Conservation (phyloP, 768 basidiomycete species). For the Hygrophoropsis aurantiaca region DNA sequence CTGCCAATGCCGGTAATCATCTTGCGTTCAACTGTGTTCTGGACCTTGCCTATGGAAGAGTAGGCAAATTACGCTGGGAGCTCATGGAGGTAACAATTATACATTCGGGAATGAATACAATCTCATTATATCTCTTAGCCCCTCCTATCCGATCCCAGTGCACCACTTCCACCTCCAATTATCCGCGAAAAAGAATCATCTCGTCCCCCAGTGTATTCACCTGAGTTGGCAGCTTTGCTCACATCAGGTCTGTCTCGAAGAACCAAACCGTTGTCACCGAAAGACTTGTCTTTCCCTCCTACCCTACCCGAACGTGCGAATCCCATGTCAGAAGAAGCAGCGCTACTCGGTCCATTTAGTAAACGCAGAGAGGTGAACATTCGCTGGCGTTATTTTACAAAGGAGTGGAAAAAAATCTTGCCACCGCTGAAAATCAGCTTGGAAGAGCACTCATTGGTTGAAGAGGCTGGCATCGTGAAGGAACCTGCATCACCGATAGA, state of each 20-base stretch:
- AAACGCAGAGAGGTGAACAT: slow-evolving; percentile 75
- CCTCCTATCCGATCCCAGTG: slow-evolving; percentile 47
- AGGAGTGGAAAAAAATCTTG: slow-evolving; percentile 51
- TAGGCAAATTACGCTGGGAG: slow-evolving; percentile 69
- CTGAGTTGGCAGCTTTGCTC: slow-evolving; percentile 63
- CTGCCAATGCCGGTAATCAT: slow-evolving; percentile 50
- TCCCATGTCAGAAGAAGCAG: slow-evolving; percentile 56
- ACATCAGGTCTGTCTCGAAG: slow-evolving; percentile 46
- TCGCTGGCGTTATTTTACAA: slow-evolving; percentile 62
- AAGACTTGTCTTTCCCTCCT: slow-evolving; percentile 49
- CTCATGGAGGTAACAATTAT: slow-evolving; percentile 54
- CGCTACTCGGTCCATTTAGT: slow-evolving; percentile 63
- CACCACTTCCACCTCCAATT: slow-evolving; percentile 43
- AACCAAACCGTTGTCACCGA: slow-evolving; percentile 42
- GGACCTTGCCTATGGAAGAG: slow-evolving; percentile 73
- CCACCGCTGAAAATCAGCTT: slow-evolving; percentile 60
- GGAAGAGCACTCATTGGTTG: slow-evolving; percentile 11
- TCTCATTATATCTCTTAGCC: slow-evolving; percentile 40
- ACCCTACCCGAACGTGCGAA: slow-evolving; percentile 57
- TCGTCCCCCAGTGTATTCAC: slow-evolving; percentile 64
- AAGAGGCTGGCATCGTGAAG: slow-evolving; percentile 1
- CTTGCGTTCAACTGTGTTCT: slow-evolving; percentile 58
- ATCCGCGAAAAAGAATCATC: slow-evolving; percentile 53
- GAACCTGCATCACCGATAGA: slow-evolving; percentile 19
- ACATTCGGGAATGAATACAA: neutral